Percentiles rank a stretch among this genome's conserved stretches.
Conservation (phyloP, 2,329 filamentous ascomycete species). For the Aspergillus pseudonomiae region DNA sequence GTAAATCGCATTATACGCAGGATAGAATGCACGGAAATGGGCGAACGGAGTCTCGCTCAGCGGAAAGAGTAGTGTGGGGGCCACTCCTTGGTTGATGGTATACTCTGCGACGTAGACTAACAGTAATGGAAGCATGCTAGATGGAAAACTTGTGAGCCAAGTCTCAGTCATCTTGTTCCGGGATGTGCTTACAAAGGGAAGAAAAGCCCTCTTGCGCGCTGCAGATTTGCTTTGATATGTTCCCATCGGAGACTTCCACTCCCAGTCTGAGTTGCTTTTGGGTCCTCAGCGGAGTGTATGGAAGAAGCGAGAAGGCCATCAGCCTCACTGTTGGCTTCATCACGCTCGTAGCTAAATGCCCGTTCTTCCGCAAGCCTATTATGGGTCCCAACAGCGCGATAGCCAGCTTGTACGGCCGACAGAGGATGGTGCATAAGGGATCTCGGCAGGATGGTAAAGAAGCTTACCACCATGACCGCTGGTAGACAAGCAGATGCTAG, state of each 20-base stretch:
- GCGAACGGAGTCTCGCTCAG: slow-evolving; percentile 74
- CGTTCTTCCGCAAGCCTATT: slow-evolving; percentile 44
- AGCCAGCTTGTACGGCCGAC: slow-evolving; percentile 49
- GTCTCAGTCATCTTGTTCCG: neutral
- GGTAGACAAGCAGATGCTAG: slow-evolving; percentile 79
- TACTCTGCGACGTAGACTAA: slow-evolving; percentile 96
- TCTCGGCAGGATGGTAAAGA: slow-evolving; percentile 78
- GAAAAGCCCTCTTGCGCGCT: slow-evolving; percentile 70
- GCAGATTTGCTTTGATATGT: slow-evolving; percentile 57
- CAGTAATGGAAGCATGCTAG: slow-evolving; percentile 82
- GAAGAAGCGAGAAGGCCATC: slow-evolving; percentile 35
- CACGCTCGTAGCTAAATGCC: slow-evolving; percentile 27
- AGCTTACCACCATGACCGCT: slow-evolving; percentile 76
- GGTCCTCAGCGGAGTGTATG: slow-evolving; percentile 16
- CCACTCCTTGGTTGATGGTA: slow-evolving; percentile 93
- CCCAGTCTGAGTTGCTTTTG: slow-evolving; percentile 23
- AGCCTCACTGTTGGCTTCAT: slow-evolving; percentile 26
- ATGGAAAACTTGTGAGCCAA: slow-evolving; percentile 16
- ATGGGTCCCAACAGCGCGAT: slow-evolving; percentile 55
- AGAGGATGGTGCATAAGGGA: slow-evolving; percentile 61
- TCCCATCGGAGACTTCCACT: slow-evolving; percentile 30
- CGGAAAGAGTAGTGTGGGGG: slow-evolving; percentile 87
- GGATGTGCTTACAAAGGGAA: slow-evolving; percentile 62
- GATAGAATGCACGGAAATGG: slow-evolving; percentile 86
- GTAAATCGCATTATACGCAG: slow-evolving; percentile 92